These are phyloP conservation scores for Salpingoeca rosetta DNA, from an alignment of 78 protist species.

Conservation along the genomic window DNA sequence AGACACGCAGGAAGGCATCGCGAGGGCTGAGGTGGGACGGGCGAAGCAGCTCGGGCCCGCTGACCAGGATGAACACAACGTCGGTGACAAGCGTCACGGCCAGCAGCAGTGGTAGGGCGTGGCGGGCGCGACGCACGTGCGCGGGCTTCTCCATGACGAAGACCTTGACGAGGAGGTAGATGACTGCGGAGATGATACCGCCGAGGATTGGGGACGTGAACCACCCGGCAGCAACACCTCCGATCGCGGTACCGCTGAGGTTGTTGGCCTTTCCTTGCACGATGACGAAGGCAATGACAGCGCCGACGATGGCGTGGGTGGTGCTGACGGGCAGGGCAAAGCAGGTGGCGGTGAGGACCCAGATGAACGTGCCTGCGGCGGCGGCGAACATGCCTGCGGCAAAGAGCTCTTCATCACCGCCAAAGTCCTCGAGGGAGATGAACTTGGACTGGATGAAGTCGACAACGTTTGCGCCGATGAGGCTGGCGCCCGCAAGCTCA, in stretches of 20 bases:
- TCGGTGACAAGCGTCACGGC: not conserved
- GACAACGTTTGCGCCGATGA: slow-evolving; percentile 4
- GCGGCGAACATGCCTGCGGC: not conserved
- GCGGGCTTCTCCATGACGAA: not conserved
- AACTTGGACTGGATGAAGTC: not conserved
- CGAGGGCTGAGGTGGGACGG: not conserved
- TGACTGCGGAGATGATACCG: not conserved
- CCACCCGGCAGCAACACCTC: not conserved
- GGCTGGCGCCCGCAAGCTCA: slow-evolving; percentile 7
- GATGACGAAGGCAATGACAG: not conserved
- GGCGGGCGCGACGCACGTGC: not conserved
- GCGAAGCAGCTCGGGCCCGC: not conserved
- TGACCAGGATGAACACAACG: not conserved
- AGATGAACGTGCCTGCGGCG: not conserved
- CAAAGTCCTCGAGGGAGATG: not conserved
- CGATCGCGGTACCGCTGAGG: not conserved
- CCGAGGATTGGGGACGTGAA: slow-evolving; percentile 6
- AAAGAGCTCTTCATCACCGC: not conserved
- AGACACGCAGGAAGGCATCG: not conserved
- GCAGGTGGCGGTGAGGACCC: not conserved
- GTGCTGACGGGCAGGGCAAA: slow-evolving; percentile 10
- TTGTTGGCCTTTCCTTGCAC: not conserved
- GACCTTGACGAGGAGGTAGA: not conserved
- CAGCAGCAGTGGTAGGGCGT: not conserved
- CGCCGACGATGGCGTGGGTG: slow-evolving; percentile 16